Percentiles rank a stretch among this genome's conserved stretches.
These are phyloP conservation scores for Kurtzmaniella quercitrusa DNA, from an alignment of 1,139 yeast species.

Conservation along the genomic window DNA sequence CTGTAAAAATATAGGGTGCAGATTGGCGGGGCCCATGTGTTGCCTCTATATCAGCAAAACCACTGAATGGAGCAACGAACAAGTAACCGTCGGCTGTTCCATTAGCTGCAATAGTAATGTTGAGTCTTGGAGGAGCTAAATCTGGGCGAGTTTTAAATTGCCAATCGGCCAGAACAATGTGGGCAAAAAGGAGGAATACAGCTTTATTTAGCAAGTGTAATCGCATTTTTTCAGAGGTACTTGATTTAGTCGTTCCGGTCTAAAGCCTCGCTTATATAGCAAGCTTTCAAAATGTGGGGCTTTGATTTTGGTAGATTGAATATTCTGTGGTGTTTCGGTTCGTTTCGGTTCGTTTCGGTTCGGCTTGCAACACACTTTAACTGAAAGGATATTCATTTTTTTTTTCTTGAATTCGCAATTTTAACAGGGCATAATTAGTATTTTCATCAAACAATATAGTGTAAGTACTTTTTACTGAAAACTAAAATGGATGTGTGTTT, in stretches of 20 bases:
- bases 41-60: conserved; percentile 17
- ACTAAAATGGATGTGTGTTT: too few species aligned
- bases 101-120: conserved; percentile 24
- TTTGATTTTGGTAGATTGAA: too few species aligned
- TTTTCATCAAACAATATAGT: too few species aligned
- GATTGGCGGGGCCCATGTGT: conserved; percentile 23
- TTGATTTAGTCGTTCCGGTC: too few species aligned
- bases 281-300: too few species aligned
- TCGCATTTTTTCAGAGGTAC: not conserved
- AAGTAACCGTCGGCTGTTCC: conserved; percentile 21
- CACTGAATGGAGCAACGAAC: conserved; percentile 30
- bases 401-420: not conserved
- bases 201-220: too few species aligned
- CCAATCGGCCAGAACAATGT: conserved; percentile 17
- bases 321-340: not conserved
- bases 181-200: not conserved
- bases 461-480: too few species aligned
- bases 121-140: conserved; percentile 27
- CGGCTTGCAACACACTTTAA: not conserved
- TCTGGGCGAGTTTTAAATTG: conserved; percentile 31
- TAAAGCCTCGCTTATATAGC: too few species aligned
- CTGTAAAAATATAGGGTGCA: conserved; percentile 30
- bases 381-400: too few species aligned
- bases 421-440: too few species aligned
- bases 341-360: not conserved